Percentiles rank a stretch among this genome's conserved stretches.
Evolutionary conservation across 2,329 filamentous ascomycete genomes (phyloP).

Genomic region (Epichloe glyceriae): DNA sequence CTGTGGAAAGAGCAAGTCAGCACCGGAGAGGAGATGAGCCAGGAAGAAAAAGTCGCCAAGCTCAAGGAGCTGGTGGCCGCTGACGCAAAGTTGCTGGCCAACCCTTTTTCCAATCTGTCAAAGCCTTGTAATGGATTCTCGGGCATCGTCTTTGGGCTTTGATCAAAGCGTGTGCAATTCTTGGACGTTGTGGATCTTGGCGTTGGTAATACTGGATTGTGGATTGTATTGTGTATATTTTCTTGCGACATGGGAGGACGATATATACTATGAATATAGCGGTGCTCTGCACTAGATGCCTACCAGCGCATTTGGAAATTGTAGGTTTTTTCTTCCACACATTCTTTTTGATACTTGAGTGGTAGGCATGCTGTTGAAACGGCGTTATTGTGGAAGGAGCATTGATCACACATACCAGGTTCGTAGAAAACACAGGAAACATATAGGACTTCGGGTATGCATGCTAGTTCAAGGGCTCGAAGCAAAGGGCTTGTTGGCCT

Average conservation of each 20-base stretch:
- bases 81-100: constrained; percentile 51
- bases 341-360: no score
- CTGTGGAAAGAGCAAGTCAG: constrained; percentile 73
- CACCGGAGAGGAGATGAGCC: constrained; percentile 42
- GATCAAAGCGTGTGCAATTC: background rate
- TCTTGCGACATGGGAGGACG: background rate
- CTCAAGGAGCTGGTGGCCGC: constrained; percentile 68
- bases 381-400: no score
- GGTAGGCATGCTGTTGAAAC: no score
- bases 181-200: background rate
- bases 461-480: no score
- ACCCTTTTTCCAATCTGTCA: constrained; percentile 58
- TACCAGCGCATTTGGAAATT: no score
- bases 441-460: no score
- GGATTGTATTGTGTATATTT: background rate
- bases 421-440: no score
- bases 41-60: constrained; percentile 63
- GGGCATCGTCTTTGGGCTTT: background rate
- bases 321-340: no score
- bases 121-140: constrained; percentile 30
- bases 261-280: background rate
- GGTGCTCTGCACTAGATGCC: background rate
- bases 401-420: no score
- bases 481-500: no score
- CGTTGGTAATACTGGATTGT: background rate